Evolutionary conservation across 192 early-diverging fungal species (phyloP), one percentile per base, ranked within the genome.

Genomic region (Dissophora ornata): DNA sequence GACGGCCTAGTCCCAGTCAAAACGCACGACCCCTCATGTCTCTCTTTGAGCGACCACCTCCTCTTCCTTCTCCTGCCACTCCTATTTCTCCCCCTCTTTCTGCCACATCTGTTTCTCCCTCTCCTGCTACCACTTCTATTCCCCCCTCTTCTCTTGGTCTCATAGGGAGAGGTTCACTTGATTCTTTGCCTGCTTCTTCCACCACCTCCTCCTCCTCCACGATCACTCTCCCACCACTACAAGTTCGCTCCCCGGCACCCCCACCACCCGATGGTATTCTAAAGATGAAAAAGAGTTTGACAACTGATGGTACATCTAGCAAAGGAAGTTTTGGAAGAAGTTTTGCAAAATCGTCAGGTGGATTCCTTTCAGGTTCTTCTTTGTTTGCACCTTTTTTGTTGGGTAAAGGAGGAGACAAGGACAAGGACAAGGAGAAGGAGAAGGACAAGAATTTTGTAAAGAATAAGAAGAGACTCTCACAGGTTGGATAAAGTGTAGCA

Each of bases 251-350:
- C 13, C 26, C 73, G 45, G 51, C 59, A 2, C 50, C 51, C 12
- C 48, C 73, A n/a, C 73, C 73, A 24, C 73, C 73, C 19, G 73
- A 77, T 1, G 73, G 73, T 13, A 29, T 57, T 12, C 32, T 77
- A 34, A 77, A 67, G 56, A 77, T 77, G 73, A 77, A 67, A 40
- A 77, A 77, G 65, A 67, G 64, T 50, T 62, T 77, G 65, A 77
- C 73, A 0, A 62, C 59, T 0, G 73, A 77, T 21, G 73, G 71
- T 28, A 77, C 60, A n/a, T n/a, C n/a, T n/a, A n/a, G n/a, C 16
- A 47, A 52, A 28, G 65, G 49, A 22, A 42, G 49, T 12, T 59
- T 19, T 10, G 49, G 55, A 34, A n/a, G 32, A 12, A 19, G 46
- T 9, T 56, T 59, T 45, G 57, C 36, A 40, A 38, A 52, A 22